Evolutionary conservation across 352 stramenopile genomes (phyloP), one percentile per base, ranked within the genome.

Genomic region (Phytophthora litchii): DNA sequence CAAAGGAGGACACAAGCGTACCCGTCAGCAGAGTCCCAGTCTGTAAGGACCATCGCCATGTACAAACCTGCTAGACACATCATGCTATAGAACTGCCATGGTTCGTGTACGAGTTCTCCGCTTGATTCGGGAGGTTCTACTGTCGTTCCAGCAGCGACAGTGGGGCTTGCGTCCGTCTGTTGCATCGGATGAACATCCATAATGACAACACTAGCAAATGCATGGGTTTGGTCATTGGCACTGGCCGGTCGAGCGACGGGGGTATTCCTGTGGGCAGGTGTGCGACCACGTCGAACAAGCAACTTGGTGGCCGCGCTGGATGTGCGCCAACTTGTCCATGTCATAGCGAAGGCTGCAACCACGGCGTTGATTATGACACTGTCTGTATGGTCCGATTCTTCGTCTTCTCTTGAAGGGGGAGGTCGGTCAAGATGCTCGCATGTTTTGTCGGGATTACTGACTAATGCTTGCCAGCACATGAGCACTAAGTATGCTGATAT

Each of bases 11-110:
- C 4, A 23, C 7, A 13, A 44, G 20, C 86, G 36, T 78, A 83
- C 58, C 70, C 76, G 49, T 93, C 60, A 19, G 92, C 87, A 3
- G 87, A 90, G 44, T 96, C 90, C 94, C 95, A 99, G 64, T 96
- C 89, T 9, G 95, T 98, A 37, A 99, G 80, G 27, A 95, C 86
- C 94, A 98, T 98, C 1, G 90, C 75, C 85, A 97, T 96, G 86
- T 97, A 99, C 44, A 97, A 88, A 23, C 80, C 89, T 8, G 96
- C 81, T 32, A 97, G 68, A 35, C 83, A 81, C 66, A 99, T 90
- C 74, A 98, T 94, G 36, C 87, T 71, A 67, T 98, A 97, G 51
- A 98, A 94, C 67, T 97, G 96, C 92, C 93, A 98, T 14, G 85
- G 89, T 51, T 97, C 91, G 4, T 75, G 64, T 4, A 56, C 34